Evolutionary conservation across 140 eudicot genomes (phyloP), one percentile per base, ranked within the genome.

Genomic region (Cichorium intybus): DNA sequence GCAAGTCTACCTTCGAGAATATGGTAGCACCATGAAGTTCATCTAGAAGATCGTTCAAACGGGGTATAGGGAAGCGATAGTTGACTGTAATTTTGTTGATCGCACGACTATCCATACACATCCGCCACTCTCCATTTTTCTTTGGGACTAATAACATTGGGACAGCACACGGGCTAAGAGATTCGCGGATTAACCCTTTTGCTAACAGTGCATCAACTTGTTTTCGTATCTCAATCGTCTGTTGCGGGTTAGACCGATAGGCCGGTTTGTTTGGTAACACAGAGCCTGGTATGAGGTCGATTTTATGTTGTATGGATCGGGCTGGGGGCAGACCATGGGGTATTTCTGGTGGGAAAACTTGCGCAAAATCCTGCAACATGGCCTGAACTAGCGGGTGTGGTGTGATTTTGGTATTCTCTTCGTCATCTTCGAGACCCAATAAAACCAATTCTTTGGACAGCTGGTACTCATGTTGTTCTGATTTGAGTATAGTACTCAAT

Each of bases 121-220:
- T 54, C 5, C 60, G 14, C 59, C 59, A 53, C 0, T 53, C 33
- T 0, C 33, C 59, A 3, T 53, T 53, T 4, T 53, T 53, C 34
- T 53, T 53, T 3, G 59, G 59, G 2, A 53, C 33, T n/a, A n/a
- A n/a, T n/a, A n/a, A n/a, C n/a, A n/a, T n/a, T n/a, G n/a, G n/a
- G n/a, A n/a, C n/a, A n/a, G 59, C 59, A 53, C 59, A 53, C 1
- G 59, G 34, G 6, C 59, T 53, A 2, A 53, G 59, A 6, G 59
- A 53, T 24, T 22, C 34, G 0, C 59, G 59, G 0, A 53, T 53
- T 0, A 53, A 34, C 10, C 59, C 59, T 10, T 53, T 53, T 2
- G 23, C 28, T 6, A 53, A 2, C 7, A 53, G 4, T 2, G 4
- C 7, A 22, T 23, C 59, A 24, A 53, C 59, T 11, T 53, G 34